Conservation (phyloP, 2,329 filamentous ascomycete genomes). For the Alternaria sp. region DNA sequence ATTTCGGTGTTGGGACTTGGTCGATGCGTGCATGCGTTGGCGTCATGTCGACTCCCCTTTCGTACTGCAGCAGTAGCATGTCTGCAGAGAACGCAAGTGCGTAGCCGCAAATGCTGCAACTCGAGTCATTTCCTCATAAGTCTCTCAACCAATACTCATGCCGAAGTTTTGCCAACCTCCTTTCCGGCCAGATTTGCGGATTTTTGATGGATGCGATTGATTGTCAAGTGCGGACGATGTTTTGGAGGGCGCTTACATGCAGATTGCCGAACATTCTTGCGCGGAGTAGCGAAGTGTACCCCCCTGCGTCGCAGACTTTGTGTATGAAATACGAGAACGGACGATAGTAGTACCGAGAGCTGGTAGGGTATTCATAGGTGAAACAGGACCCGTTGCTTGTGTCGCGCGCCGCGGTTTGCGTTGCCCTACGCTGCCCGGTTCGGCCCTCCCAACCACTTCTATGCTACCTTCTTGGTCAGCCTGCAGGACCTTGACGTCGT, state of each 20-base stretch:
- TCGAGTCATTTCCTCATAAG: constrained; percentile 27
- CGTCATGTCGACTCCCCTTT: constrained; percentile 41
- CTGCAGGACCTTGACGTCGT: constrained; percentile 38
- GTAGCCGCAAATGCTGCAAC: constrained; percentile 25
- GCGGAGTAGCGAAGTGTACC: constrained; percentile 15
- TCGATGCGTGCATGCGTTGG: constrained; percentile 41
- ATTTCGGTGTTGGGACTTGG: constrained; percentile 26
- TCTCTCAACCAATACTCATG: constrained; percentile 12
- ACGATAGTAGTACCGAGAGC: constrained; percentile 30
- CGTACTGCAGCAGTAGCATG: constrained; percentile 30
- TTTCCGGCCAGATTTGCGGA: neutral
- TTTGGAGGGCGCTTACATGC: constrained; percentile 32
- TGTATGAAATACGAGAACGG: constrained; percentile 24
- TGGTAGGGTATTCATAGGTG: constrained; percentile 33
- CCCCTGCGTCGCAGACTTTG: constrained; percentile 40
- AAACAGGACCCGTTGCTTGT: constrained; percentile 45
- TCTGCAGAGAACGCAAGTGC: constrained; percentile 22
- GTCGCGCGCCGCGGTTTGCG: constrained; percentile 31
- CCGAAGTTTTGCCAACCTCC: constrained; percentile 1
- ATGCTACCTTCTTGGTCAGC: constrained; percentile 32
- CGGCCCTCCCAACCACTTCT: constrained; percentile 31
- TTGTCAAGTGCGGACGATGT: constrained; percentile 5
- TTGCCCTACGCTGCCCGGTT: constrained; percentile 32
- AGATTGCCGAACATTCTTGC: constrained; percentile 17
- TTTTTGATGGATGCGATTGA: constrained; percentile 9